Conservation (phyloP, 108 stramenopile species). For the Stephanodiscus minutulus region DNA sequence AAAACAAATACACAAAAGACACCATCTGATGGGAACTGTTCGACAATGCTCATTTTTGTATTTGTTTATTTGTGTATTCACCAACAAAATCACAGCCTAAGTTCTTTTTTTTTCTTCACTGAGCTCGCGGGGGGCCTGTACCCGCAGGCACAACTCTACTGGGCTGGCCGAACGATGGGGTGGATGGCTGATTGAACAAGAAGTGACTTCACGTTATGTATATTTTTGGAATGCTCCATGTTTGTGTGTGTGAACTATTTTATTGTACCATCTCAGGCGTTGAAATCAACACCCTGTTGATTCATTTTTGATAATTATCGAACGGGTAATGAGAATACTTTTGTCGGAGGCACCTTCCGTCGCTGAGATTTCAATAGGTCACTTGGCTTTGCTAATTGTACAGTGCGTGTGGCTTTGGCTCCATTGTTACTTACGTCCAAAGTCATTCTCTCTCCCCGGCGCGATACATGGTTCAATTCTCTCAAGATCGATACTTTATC, state of each 20-base stretch:
- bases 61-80: no score
- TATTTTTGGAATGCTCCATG: constrained; percentile 9
- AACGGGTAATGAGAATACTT: neutral
- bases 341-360: neutral
- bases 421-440: neutral
- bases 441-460: constrained; percentile 51
- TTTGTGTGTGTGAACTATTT: neutral
- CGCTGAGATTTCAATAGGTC: constrained; percentile 17
- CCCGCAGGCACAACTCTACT: constrained; percentile 4
- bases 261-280: neutral
- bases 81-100: no score
- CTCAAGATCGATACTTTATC: constrained; percentile 65
- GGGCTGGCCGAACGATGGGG: neutral
- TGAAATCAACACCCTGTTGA: neutral
- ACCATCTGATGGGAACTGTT: no score
- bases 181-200: no score
- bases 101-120: no score
- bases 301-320: neutral
- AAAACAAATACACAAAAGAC: no score
- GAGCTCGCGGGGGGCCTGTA: no score
- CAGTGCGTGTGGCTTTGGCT: neutral
- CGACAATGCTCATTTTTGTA: no score
- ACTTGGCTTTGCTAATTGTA: neutral
- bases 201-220: neutral
- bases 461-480: constrained; percentile 66